phyloP scores from a whole-genome alignment of 1,284 basidiomycete species.

The Trichosporon inkin region DNA sequence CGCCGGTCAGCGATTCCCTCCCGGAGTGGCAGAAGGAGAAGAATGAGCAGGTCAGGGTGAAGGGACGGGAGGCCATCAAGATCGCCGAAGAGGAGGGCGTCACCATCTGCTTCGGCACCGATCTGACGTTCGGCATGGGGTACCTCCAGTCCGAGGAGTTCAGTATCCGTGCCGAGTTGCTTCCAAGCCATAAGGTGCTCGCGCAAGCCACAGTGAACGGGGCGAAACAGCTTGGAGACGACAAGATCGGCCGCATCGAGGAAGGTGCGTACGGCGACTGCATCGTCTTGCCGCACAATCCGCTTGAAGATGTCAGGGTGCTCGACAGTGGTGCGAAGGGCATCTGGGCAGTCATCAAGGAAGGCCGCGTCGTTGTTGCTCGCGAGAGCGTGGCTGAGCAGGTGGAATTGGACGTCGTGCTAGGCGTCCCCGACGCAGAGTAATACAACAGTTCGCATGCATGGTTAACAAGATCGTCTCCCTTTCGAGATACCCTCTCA shows the following conservation, averaged over 20 bases:
- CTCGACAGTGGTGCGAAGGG: slow-evolving; percentile 49
- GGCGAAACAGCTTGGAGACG: slow-evolving; percentile 49
- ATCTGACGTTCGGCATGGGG: slow-evolving; percentile 16
- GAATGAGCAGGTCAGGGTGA: slow-evolving; percentile 23
- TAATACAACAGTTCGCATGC: neutral
- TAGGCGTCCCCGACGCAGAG: slow-evolving; percentile 17
- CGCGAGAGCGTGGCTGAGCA: slow-evolving; percentile 14
- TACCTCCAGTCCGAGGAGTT: slow-evolving; percentile 43
- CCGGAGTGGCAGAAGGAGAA: slow-evolving; percentile 23
- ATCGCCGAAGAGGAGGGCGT: slow-evolving; percentile 35
- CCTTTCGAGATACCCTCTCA: neutral
- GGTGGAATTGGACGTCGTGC: slow-evolving; percentile 19
- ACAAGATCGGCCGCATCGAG: slow-evolving; percentile 49
- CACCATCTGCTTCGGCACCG: slow-evolving; percentile 27
- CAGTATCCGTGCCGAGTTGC: slow-evolving; percentile 50
- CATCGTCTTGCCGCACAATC: slow-evolving; percentile 52
- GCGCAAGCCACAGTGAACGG: slow-evolving; percentile 54
- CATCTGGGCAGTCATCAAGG: slow-evolving; percentile 26
- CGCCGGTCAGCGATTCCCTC: slow-evolving; percentile 22
- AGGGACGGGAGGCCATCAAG: slow-evolving; percentile 22
- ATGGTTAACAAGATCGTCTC: neutral
- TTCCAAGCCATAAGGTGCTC: slow-evolving; percentile 50
- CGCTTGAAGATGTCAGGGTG: slow-evolving; percentile 53
- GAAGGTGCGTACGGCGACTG: slow-evolving; percentile 53
- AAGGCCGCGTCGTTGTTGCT: slow-evolving; percentile 26